These are phyloP conservation scores for Kurtzmaniella quercitrusa DNA, from an alignment of 1,139 yeast genomes.

Conservation along the genomic window DNA sequence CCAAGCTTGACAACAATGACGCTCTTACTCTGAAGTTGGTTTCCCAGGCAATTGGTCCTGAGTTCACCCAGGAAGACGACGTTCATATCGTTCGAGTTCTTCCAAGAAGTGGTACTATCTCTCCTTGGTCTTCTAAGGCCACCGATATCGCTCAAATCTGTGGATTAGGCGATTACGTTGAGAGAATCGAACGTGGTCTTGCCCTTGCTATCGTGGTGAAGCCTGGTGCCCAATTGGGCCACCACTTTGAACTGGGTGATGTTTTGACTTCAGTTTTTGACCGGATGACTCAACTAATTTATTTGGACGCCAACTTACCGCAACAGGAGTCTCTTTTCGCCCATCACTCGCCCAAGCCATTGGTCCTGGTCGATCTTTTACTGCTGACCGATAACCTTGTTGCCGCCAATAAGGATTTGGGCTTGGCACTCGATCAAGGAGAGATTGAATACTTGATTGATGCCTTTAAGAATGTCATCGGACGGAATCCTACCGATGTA, in stretches of 20 bases:
- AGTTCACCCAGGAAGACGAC: constrained; percentile 32
- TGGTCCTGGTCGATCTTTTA: constrained; percentile 66
- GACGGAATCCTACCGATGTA: constrained; percentile 95
- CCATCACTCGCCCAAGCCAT: constrained; percentile 79
- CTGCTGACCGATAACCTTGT: constrained; percentile 59
- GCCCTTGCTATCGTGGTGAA: constrained; percentile 68
- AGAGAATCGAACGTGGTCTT: constrained; percentile 87
- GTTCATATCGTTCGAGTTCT: constrained; percentile 67
- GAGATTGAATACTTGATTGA: constrained; percentile 84
- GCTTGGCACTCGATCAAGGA: constrained; percentile 88
- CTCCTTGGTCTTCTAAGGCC: constrained; percentile 99
- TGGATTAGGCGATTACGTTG: constrained; percentile 67
- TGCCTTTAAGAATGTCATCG: constrained; percentile 70
- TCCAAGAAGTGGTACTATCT: constrained; percentile 94
- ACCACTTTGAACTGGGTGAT: constrained; percentile 37
- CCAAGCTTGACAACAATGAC: constrained; percentile 54
- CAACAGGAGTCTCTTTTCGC: constrained; percentile 67
- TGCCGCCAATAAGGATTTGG: constrained; percentile 77
- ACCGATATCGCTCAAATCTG: constrained; percentile 90
- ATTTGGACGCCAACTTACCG: constrained; percentile 50
- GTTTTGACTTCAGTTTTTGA: constrained; percentile 76
- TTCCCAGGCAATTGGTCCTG: constrained; percentile 12
- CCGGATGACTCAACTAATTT: constrained; percentile 87
- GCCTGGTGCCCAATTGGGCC: constrained; percentile 60
- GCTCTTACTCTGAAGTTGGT: constrained; percentile 19